Conservation (phyloP, 352 stramenopile species). For the Phytophthora vignae region DNA sequence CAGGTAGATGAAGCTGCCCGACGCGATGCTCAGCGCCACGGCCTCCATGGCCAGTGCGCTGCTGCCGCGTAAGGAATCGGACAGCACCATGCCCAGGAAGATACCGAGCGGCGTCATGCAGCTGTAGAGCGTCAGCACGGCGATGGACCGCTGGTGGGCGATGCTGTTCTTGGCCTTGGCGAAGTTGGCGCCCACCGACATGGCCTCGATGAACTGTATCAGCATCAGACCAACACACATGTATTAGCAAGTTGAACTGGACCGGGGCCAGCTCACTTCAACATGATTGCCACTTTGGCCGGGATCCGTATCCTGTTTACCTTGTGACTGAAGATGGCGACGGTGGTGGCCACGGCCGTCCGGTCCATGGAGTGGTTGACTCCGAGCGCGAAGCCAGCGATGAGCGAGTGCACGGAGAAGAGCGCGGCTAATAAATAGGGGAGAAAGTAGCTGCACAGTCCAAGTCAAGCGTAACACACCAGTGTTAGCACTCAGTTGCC, state of each 20-base stretch:
- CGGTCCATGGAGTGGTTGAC: conserved; percentile 63
- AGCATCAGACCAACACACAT: not conserved
- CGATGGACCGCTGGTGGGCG: conserved; percentile 41
- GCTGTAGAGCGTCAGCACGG: conserved; percentile 68
- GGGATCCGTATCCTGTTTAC: conserved; percentile 39
- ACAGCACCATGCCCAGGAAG: conserved; percentile 66
- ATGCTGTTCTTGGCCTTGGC: conserved; percentile 64
- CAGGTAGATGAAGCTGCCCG: conserved; percentile 75
- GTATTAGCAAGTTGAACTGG: not conserved
- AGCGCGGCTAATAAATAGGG: conserved; percentile 71
- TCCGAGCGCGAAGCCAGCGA: conserved; percentile 68
- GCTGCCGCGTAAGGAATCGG: conserved; percentile 50
- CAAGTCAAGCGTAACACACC: not conserved
- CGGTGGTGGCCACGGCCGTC: conserved; percentile 60
- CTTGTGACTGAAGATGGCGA: conserved; percentile 79
- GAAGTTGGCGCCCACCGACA: conserved; percentile 62
- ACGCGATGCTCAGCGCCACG: conserved; percentile 60
- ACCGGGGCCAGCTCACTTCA: not conserved
- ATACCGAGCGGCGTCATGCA: conserved; percentile 74
- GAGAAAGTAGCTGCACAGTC: conserved; percentile 46
- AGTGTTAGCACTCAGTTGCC: conserved; percentile 40
- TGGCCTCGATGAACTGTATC: conserved; percentile 43
- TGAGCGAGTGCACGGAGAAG: conserved; percentile 75
- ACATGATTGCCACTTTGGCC: not conserved
- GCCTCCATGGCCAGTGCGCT: conserved; percentile 51